Evolutionary conservation across 208 protist species (phyloP).

Genomic region (Leishmania gerbilli): DNA sequence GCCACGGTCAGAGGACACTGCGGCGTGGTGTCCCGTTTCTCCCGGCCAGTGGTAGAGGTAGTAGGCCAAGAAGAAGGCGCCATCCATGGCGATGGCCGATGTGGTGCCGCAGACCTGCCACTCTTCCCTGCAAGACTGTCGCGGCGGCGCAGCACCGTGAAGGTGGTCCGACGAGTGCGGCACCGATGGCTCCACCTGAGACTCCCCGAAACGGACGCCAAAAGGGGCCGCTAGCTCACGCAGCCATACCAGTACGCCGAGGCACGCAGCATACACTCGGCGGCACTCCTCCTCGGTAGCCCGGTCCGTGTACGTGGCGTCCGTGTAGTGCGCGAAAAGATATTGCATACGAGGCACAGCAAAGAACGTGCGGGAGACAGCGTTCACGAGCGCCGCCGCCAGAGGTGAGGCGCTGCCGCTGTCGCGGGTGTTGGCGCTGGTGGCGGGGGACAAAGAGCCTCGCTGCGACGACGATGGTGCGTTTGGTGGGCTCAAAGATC

Average conservation of each 20-base stretch:
- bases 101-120: constrained; percentile 52
- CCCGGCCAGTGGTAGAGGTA: constrained; percentile 27
- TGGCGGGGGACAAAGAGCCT: background rate
- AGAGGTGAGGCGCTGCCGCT: background rate
- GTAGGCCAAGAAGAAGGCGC: constrained; percentile 64
- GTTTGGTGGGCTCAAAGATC: background rate
- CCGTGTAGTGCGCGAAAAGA: constrained; percentile 28
- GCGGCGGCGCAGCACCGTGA: background rate
- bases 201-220: background rate
- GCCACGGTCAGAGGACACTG: background rate
- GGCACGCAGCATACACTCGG: constrained; percentile 26
- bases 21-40: background rate
- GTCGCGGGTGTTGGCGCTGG: background rate
- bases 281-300: constrained; percentile 17
- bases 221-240: constrained; percentile 21
- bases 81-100: constrained; percentile 58
- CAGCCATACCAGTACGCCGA: constrained; percentile 39
- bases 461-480: background rate
- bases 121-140: background rate
- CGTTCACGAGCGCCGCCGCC: constrained; percentile 20
- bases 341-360: constrained; percentile 58
- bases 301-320: background rate
- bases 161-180: background rate
- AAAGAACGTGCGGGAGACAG: constrained; percentile 36
- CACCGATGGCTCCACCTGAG: background rate